Base-by-base conservation (phyloP, 768 basidiomycete species). In the Suillus americanus region DNA sequence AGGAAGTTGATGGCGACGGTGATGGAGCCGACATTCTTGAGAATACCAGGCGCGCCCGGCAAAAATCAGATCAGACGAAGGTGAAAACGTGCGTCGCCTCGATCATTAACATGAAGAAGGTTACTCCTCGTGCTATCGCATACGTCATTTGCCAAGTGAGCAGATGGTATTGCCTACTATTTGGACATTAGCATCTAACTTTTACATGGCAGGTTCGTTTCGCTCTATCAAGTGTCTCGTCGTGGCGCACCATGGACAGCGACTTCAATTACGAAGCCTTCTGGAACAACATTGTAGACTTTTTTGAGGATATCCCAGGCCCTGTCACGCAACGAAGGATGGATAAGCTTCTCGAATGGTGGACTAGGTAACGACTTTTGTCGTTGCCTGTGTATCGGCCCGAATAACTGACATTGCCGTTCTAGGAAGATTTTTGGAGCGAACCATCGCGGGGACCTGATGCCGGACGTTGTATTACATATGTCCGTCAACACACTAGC, bases 121-220 rank as follows among this genome's bases (percentile, higher is more conserved):
- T 51, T 2, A 51, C 28, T 0, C 72, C 72, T 2, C 63, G 70
- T n/a, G 62, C 63, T 0, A 69, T 75, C n/a, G 69, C 74, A 10
- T 74, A 74, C 37, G 60, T 65, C 1, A 66, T 69, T n/a, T 71
- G 72, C 3, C 72, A 75, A 43, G 74, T 75, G 54, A 51, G 30
- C 1, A 25, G 8, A 20, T 46, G 1, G 7, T 35, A 35, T 9
- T 12, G 33, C 3, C 3, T 33, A 4, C 3, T 20, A 5, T 28
- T 28, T 25, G 20, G 2, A 30, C 10, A 18, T 5, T 1, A n/a
- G 16, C 16, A 8, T 53, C 30, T 53, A 33, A 53, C 0, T 3
- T 18, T n/a, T 23, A 5, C 20, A 18, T 1, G 13, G 25, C 25
- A 71, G 70, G 51, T 71, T 28, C 48, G 40, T n/a, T 71, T 71